phyloP scores from a whole-genome alignment of 2,329 filamentous ascomycete species.

The Cladophialophora chaetospira region DNA sequence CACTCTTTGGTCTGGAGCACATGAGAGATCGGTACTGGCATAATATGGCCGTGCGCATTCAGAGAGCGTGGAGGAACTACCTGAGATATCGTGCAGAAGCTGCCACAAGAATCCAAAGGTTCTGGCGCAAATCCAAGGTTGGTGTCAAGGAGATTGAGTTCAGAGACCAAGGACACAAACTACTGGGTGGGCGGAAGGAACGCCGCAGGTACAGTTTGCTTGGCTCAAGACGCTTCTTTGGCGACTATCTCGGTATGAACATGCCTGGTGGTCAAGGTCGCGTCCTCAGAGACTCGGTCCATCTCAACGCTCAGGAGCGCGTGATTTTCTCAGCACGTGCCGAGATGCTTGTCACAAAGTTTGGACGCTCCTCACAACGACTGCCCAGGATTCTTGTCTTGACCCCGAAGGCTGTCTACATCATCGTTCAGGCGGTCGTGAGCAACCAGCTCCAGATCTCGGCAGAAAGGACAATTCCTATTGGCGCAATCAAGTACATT shows the following conservation, averaged over 20 bases:
- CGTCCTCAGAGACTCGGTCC: slow-evolving; percentile 73
- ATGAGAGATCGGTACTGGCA: slow-evolving; percentile 99
- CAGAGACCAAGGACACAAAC: slow-evolving; percentile 80
- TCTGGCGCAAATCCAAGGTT: slow-evolving; percentile 91
- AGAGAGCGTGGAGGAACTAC: slow-evolving; percentile 96
- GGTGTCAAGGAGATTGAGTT: slow-evolving; percentile 87
- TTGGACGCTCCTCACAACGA: slow-evolving; percentile 92
- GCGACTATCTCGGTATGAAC: slow-evolving; percentile 89
- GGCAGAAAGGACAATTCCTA: slow-evolving; percentile 76
- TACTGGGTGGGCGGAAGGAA: slow-evolving; percentile 85
- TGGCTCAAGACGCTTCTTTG: slow-evolving; percentile 87
- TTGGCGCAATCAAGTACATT: slow-evolving; percentile 87
- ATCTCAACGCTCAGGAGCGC: slow-evolving; percentile 71
- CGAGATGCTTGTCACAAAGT: slow-evolving; percentile 88
- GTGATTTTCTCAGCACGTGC: slow-evolving; percentile 88
- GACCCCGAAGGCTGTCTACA: slow-evolving; percentile 83
- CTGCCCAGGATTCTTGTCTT: slow-evolving; percentile 82
- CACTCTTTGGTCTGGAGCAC: slow-evolving; percentile 90
- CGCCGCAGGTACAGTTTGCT: slow-evolving; percentile 86
- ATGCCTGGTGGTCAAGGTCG: slow-evolving; percentile 78
- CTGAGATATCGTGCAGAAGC: slow-evolving; percentile 89
- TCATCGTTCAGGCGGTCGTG: slow-evolving; percentile 79
- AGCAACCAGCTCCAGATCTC: slow-evolving; percentile 80
- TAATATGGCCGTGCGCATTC: slow-evolving; percentile 98
- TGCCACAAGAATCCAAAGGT: slow-evolving; percentile 88